Conservation (phyloP, 2,329 filamentous ascomycete species). For the Furcasterigmium sp. region DNA sequence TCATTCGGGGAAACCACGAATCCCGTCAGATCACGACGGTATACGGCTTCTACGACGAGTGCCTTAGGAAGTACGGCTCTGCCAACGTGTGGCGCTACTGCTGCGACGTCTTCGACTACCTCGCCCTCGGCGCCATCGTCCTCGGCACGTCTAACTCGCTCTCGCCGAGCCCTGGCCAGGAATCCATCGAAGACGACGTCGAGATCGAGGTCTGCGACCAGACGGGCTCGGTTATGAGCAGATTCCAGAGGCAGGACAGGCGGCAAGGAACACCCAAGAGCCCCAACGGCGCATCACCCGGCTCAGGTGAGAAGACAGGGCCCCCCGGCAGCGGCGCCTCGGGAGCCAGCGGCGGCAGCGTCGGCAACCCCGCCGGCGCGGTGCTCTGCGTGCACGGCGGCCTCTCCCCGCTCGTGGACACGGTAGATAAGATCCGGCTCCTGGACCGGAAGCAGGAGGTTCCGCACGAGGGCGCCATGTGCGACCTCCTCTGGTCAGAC, state of each 20-base stretch:
- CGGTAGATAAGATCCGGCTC: slow-evolving; percentile 89
- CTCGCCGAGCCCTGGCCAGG: slow-evolving; percentile 37
- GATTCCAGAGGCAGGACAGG: slow-evolving; percentile 47
- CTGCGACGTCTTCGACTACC: slow-evolving; percentile 96
- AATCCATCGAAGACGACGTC: slow-evolving; percentile 62
- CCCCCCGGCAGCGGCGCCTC: slow-evolving; percentile 77
- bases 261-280: background rate
- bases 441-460: slow-evolving; percentile 98
- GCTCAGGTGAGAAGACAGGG: slow-evolving; percentile 46
- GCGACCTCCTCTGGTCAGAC: slow-evolving; percentile 95
- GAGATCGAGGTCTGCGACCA: slow-evolving; percentile 94
- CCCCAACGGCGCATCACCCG: slow-evolving; percentile 13
- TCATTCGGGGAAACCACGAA: slow-evolving; percentile 94
- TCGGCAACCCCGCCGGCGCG: slow-evolving; percentile 69
- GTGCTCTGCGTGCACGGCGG: slow-evolving; percentile 96
- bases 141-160: slow-evolving; percentile 75
- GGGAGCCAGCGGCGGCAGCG: slow-evolving; percentile 57
- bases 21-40: slow-evolving; percentile 96
- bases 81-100: slow-evolving; percentile 97
- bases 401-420: slow-evolving; percentile 84
- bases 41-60: slow-evolving; percentile 98
- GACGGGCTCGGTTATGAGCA: slow-evolving; percentile 71
- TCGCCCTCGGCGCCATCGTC: slow-evolving; percentile 83
- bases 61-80: slow-evolving; percentile 89
- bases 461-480: slow-evolving; percentile 98